Base-by-base conservation (phyloP, 2,329 filamentous ascomycete species). In the Exophiala lecanii-corni region DNA sequence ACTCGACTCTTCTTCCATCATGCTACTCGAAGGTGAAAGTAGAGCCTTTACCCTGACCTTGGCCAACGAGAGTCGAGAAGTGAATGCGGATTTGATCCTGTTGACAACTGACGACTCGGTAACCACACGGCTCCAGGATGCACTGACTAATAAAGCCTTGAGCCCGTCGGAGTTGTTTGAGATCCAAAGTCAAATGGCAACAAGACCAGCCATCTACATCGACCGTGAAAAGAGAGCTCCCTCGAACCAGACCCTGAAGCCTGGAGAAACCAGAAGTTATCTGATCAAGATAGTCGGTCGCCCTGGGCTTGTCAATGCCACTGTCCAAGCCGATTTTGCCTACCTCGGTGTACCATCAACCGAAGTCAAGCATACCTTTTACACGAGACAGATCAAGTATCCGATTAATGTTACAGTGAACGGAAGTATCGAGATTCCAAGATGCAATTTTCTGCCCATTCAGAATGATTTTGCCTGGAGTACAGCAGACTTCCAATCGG, bases 31-130 rank as follows among this genome's bases (percentile, higher is more conserved):
- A 66, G 92, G 92, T 32, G 91, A 98, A 64, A 78, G 76, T 16
- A 82, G 81, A 55, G 71, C 72, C 1, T 94, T 97, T 59, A 82
- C 78, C 0, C 75, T 96, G 12, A 89, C 84, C 0, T 68, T 97
- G 10, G 78, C 84, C 53, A 98, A 98, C 53, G 71, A 79, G 6
- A 92, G 88, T 1, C 54, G 47, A 15, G 62, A 73, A 1, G 89
- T 84, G 2, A 73, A 86, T 1, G 86, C 87, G 1, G 87, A 95
- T 59, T 82, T 97, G 42, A 69, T 96, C 25, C 74, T 92, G 18
- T 88, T 96, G 47, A 89, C 87, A 0, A 94, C 94, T 61, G 82
- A 89, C 55, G 89, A 96, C 65, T 94, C 89, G 1, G 89, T 88
- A 0, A 87, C 88, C 49, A 76, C 75, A 5, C 81, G 86, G 6